phyloP scores from a whole-genome alignment of 2,329 filamentous ascomycete genomes.

The Colletotrichum lupini region DNA sequence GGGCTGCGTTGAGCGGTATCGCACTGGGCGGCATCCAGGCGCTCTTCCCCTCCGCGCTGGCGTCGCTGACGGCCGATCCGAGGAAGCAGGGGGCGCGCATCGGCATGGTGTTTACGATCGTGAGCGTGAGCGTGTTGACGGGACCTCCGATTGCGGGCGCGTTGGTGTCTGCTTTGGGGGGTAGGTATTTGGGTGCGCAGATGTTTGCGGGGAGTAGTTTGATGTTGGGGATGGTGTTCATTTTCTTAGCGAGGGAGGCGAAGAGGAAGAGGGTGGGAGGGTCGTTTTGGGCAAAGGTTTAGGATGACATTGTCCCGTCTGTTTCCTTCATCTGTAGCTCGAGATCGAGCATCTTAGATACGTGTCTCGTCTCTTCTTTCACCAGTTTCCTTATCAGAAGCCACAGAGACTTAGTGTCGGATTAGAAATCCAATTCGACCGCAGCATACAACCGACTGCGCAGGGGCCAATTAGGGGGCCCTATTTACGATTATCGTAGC shows the following conservation, averaged over 20 bases:
- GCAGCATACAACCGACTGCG: no score
- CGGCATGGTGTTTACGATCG: slow-evolving; percentile 63
- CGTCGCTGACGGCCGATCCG: slow-evolving; percentile 63
- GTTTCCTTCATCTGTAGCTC: neutral
- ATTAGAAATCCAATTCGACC: no score
- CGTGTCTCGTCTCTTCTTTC: neutral
- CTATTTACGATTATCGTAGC: no score
- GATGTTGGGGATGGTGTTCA: neutral
- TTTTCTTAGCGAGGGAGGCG: slow-evolving; percentile 35
- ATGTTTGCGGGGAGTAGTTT: slow-evolving; percentile 10
- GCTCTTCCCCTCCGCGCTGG: slow-evolving; percentile 72
- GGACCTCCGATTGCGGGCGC: slow-evolving; percentile 63
- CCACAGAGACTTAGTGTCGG: neutral
- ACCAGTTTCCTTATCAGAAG: neutral
- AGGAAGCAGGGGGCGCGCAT: slow-evolving; percentile 63
- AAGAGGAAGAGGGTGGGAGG: slow-evolving; percentile 17
- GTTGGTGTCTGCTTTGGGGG: slow-evolving; percentile 52
- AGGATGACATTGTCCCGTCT: neutral
- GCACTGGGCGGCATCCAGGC: slow-evolving; percentile 70
- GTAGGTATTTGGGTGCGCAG: neutral
- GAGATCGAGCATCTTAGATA: neutral
- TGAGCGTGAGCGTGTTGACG: slow-evolving; percentile 62
- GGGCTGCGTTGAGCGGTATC: slow-evolving; percentile 72
- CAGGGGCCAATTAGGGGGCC: no score
- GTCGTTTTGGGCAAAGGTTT: neutral